Conservation (phyloP, 345 rosid genomes). For the Eucalyptus globulus region DNA sequence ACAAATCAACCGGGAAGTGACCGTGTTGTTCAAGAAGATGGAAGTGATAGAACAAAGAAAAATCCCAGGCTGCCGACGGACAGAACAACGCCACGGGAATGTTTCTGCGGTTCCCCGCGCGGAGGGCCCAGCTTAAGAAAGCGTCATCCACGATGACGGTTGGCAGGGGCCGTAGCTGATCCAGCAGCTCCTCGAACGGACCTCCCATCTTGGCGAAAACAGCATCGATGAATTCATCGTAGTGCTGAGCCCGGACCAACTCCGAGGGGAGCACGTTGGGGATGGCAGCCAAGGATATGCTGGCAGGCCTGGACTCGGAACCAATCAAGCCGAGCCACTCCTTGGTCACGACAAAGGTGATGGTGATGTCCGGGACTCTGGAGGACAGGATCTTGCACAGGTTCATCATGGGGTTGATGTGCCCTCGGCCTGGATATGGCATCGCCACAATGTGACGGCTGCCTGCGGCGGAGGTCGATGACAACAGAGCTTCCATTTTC, state of each 20-base stretch:
- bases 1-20: slow-evolving; percentile 4
- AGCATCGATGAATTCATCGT: not conserved
- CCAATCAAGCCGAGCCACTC: slow-evolving; percentile 18
- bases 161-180: slow-evolving; percentile 3
- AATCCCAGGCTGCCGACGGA: slow-evolving; percentile 22
- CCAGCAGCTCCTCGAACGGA: slow-evolving; percentile 6
- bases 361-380: not conserved
- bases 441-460: slow-evolving; percentile 2
- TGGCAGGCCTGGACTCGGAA: not conserved
- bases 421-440: slow-evolving; percentile 23
- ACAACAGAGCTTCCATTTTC: not conserved
- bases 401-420: slow-evolving; percentile 25
- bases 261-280: slow-evolving; percentile 22
- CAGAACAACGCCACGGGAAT: slow-evolving; percentile 43
- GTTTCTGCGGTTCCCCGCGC: slow-evolving; percentile 17
- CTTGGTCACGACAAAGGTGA: slow-evolving; percentile 16
- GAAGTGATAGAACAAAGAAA: slow-evolving; percentile 11
- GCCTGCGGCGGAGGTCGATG: not conserved
- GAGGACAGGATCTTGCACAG: slow-evolving; percentile 10
- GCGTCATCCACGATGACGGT: slow-evolving; percentile 18
- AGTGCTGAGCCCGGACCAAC: slow-evolving; percentile 1
- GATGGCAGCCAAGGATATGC: not conserved
- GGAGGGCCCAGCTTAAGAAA: slow-evolving; percentile 14
- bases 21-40: slow-evolving; percentile 6
- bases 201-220: slow-evolving; percentile 11